Conservation (phyloP, 345 rosid genomes). For the Syzygium jambos region DNA sequence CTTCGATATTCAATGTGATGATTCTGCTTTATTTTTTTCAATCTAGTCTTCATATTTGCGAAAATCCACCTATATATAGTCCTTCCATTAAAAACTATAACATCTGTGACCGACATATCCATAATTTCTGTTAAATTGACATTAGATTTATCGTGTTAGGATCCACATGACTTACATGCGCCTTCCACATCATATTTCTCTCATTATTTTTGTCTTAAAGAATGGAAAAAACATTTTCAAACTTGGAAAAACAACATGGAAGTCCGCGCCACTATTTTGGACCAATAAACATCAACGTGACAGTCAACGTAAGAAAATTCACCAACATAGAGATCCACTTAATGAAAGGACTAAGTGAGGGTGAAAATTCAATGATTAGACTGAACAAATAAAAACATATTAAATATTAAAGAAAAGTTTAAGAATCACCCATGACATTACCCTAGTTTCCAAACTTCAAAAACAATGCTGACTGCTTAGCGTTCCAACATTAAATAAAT, state of each 20-base stretch:
- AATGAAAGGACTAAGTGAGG: accelerated
- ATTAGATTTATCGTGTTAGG: not conserved
- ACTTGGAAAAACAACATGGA: not conserved
- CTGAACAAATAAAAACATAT: not conserved
- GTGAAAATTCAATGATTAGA: accelerated
- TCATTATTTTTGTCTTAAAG: not conserved
- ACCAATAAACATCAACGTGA: accelerated
- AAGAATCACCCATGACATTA: accelerated
- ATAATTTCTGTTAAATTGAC: not conserved
- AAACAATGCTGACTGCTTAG: too few species aligned
- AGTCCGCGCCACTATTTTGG: accelerated
- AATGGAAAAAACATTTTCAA: accelerated
- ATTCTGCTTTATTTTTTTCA: accelerated
- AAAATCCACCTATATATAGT: not conserved
- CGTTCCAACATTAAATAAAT: too few species aligned
- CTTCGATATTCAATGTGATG: accelerated
- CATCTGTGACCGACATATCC: accelerated
- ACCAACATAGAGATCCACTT: accelerated
- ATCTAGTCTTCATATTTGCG: not conserved
- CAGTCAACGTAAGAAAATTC: not conserved
- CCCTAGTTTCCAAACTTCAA: too few species aligned
- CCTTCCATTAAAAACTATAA: not conserved
- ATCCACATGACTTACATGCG: not conserved
- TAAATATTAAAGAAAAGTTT: not conserved
- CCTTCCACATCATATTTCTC: accelerated